Conservation (phyloP, 1,284 basidiomycete genomes). For the Cystobasidium slooffiae region DNA sequence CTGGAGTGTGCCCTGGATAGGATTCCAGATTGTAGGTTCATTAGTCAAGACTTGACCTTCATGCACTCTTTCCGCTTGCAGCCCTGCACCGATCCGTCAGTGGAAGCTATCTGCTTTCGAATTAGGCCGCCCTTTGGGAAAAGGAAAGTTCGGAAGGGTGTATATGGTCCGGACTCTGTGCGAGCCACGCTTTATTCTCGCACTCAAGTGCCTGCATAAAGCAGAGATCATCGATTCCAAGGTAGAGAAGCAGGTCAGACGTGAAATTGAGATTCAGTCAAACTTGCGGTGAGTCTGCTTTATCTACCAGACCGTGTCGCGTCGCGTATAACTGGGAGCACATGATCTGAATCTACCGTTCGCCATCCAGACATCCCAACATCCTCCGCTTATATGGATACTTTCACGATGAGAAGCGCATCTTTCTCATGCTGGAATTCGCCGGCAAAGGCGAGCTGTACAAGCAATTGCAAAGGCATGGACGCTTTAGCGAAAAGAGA, state of each 20-base stretch:
- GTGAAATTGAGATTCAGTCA: slow-evolving; percentile 99
- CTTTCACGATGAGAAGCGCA: slow-evolving; percentile 97
- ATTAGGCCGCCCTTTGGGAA: slow-evolving; percentile 92
- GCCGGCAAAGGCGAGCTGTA: slow-evolving; percentile 95
- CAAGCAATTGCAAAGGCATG: slow-evolving; percentile 85
- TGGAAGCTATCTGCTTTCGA: slow-evolving; percentile 88
- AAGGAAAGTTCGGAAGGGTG: slow-evolving; percentile 98
- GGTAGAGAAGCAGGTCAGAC: slow-evolving; percentile 89
- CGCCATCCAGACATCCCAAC: slow-evolving; percentile 76
- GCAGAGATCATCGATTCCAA: slow-evolving; percentile 85
- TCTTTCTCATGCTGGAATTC: slow-evolving; percentile 96
- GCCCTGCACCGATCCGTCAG: slow-evolving; percentile 57
- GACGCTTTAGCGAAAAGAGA: slow-evolving; percentile 83
- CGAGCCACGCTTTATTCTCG: slow-evolving; percentile 88
- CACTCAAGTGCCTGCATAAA: slow-evolving; percentile 97
- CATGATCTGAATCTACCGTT: neutral
- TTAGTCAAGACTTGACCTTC: neutral
- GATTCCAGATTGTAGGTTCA: too few species aligned
- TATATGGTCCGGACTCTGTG: slow-evolving; percentile 95
- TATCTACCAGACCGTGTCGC: neutral
- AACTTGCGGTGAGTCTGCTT: slow-evolving; percentile 68
- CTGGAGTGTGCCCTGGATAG: too few species aligned
- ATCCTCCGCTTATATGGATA: slow-evolving; percentile 92
- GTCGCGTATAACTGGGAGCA: too few species aligned
- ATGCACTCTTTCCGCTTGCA: slow-evolving; percentile 22